Percentiles rank a stretch among this genome's conserved stretches.
These are phyloP conservation scores for Suillus occidentalis DNA, from an alignment of 768 basidiomycete genomes.

Conservation along the genomic window DNA sequence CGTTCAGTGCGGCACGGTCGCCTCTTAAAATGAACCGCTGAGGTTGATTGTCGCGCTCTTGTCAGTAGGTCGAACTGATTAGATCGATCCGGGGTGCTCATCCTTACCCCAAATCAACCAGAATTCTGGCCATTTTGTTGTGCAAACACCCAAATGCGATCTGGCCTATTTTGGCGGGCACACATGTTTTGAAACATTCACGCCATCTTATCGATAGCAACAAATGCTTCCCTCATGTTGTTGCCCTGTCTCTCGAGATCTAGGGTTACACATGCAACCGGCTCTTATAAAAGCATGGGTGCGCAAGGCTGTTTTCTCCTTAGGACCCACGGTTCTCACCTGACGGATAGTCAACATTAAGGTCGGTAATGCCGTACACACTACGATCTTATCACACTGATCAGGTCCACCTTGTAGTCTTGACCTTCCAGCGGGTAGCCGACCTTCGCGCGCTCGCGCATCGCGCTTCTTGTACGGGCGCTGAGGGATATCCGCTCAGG, in stretches of 20 bases:
- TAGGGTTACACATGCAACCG: constrained; percentile 13
- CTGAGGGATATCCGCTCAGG: constrained; percentile 57
- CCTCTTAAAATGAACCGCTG: not conserved
- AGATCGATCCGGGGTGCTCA: constrained; percentile 4
- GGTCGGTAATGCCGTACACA: constrained; percentile 29
- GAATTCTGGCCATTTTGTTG: constrained; percentile 26
- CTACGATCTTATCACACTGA: constrained; percentile 13
- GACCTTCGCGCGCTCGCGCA: constrained; percentile 58
- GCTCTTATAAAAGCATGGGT: constrained; percentile 33
- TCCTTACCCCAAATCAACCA: constrained; percentile 19
- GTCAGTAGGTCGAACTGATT: constrained; percentile 7
- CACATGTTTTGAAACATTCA: constrained; percentile 23
- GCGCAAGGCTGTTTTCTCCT: constrained; percentile 16
- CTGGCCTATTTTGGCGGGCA: constrained; percentile 20
- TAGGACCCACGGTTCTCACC: constrained; percentile 35
- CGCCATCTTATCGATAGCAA: constrained; percentile 32
- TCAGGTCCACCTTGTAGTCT: constrained; percentile 21
- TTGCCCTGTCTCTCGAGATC: constrained; percentile 23
- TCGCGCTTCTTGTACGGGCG: constrained; percentile 73
- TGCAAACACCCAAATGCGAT: constrained; percentile 15
- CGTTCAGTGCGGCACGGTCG: constrained; percentile 4
- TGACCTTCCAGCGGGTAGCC: constrained; percentile 44
- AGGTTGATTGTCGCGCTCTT: constrained; percentile 5
- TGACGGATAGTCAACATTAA: constrained; percentile 28
- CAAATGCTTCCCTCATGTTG: constrained; percentile 19